Evolutionary conservation across 768 basidiomycete genomes (phyloP), one percentile per base, ranked within the genome.

Genomic region (Hypholoma fasciculare): DNA sequence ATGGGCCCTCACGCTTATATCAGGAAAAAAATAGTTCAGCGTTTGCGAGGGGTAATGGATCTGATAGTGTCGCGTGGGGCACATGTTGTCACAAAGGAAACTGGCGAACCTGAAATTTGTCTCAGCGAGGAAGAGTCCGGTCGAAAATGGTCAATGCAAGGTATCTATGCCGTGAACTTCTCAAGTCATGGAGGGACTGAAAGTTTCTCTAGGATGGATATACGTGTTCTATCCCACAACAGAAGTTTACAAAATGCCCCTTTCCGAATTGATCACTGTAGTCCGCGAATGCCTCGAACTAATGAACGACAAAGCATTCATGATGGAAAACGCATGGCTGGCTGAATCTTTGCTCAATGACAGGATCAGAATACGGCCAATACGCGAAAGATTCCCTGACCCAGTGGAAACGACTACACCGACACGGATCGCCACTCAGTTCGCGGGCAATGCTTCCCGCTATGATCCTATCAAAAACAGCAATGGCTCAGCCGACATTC

Each of bases 181-280:
- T 53, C 23, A 57, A 43, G 14, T 16, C 16, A 4, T 6, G 4
- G 11, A 20, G 42, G 23, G 11, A 14, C 38, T 40, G 7, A 26
- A 17, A 23, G 51, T 46, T n/a, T 17, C 7, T 48, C 7, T 38
- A 82, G 82, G 77, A n/a, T 84, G 82, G 82, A 72, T 79, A 42
- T 84, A 84, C 54, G 61, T 78, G 37, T 74, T 80, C 53, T 68
- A 62, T 16, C 76, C 77, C 8, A 72, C 66, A 0, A 64, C 74
- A 2, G 70, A 72, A 38, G 56, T 82, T 1, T 78, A 79, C 60
- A 70, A 70, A 6, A 80, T 79, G 78, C 76, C 80, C 0, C 80
- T 77, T 62, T 55, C 71, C 1, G 62, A 72, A 7, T 68, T 83
- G 37, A 70, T 83, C 27, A 59, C 68, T n/a, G 14, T 66, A 9